Conservation (phyloP, 106 monocot species). For the Acanthochlamys bracteata region DNA sequence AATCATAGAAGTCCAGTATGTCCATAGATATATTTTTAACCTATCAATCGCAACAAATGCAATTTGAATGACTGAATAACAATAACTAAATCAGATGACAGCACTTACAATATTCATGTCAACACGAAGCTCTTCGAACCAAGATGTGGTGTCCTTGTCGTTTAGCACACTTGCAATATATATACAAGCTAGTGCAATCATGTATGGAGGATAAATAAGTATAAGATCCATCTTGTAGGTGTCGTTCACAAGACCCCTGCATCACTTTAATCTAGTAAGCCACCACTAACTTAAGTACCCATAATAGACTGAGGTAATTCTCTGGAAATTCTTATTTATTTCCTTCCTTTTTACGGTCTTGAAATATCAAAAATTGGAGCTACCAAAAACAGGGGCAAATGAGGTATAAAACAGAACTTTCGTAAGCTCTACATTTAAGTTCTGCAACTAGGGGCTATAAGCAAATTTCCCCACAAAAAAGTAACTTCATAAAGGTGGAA, state of each 20-base stretch:
- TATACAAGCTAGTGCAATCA: slow-evolving; percentile 95
- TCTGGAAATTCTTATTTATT: no score
- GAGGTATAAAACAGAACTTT: no score
- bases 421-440: no score
- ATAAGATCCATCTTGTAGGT: slow-evolving; percentile 97
- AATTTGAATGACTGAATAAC: not conserved
- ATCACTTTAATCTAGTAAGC: not conserved
- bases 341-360: no score
- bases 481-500: no score
- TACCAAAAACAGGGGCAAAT: no score
- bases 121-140: slow-evolving; percentile 97
- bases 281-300: not conserved
- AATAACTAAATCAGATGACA: not conserved
- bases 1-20: slow-evolving; percentile 85
- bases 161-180: slow-evolving; percentile 87
- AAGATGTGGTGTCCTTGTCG: slow-evolving; percentile 81
- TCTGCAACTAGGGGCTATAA: no score
- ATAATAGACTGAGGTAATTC: not conserved
- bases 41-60: slow-evolving; percentile 23
- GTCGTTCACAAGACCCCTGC: slow-evolving; percentile 95
- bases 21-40: slow-evolving; percentile 97
- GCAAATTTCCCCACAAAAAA: no score
- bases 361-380: no score
- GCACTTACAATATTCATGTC: slow-evolving; percentile 84
- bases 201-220: slow-evolving; percentile 85